Evolutionary conservation across 345 rosid species (phyloP).

Genomic region (Cardamine occulta): DNA sequence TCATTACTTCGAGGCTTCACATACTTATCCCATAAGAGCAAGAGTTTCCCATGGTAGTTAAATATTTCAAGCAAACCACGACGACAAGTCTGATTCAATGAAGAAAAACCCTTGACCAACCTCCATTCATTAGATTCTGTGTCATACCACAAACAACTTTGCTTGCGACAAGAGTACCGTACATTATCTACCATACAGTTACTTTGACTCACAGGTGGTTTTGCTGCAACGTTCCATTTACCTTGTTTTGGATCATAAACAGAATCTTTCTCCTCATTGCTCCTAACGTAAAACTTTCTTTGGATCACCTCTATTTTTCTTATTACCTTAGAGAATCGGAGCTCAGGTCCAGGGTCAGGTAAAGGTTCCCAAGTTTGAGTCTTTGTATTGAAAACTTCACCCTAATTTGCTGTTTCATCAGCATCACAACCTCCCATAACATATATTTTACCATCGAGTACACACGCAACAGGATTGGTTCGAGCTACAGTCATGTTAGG

Average conservation of each 20-base stretch:
- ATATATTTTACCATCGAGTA: constrained; percentile 51
- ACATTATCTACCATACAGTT: neutral
- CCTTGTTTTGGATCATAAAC: neutral
- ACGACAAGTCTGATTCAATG: neutral
- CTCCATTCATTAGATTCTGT: neutral
- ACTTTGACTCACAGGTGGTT: neutral
- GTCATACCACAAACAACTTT: constrained; percentile 17
- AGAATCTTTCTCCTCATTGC: constrained; percentile 24
- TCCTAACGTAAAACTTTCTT: constrained; percentile 3
- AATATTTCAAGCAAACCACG: constrained; percentile 10
- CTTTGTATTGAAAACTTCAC: constrained; percentile 5
- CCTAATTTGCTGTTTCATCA: neutral
- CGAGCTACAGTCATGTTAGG: constrained; percentile 62
- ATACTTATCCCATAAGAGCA: constrained; percentile 21
- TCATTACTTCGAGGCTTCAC: neutral
- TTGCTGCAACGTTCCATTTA: constrained; percentile 1
- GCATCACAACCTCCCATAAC: constrained; percentile 44
- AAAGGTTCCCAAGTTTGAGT: constrained; percentile 22
- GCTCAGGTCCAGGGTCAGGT: constrained; percentile 6
- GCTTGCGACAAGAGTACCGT: neutral
- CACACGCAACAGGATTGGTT: constrained; percentile 55
- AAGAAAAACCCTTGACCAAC: constrained; percentile 17
- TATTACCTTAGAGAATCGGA: neutral
- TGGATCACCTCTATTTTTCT: neutral
- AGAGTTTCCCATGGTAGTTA: neutral